Base-by-base conservation (phyloP, 257 asterid genomes). In the Agastache rugosa region DNA sequence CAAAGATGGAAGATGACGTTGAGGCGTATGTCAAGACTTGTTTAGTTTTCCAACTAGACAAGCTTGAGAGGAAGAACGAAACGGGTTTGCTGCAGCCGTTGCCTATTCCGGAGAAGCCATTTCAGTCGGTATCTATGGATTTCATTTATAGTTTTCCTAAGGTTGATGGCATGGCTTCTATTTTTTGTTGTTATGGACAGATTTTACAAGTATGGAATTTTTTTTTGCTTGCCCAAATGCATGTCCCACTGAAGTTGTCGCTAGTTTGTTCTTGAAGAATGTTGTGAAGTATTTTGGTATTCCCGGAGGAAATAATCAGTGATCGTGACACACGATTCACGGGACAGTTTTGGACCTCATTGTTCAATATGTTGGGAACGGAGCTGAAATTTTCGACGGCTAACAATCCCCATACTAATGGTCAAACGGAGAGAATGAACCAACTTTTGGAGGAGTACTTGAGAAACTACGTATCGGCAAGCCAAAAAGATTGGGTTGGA, bases 1-100 rank as follows among this genome's bases (percentile, higher is more conserved):
- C 45, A 15, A 67, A 67, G 61, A 25, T 67, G 72, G 72, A 48
- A 41, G 45, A 67, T 3, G 72, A 45, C 3, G 45, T 67, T 16
- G 61, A 67, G 16, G 72, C 60, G 0, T 67, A 45, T 5, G 72
- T 67, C 10, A 23, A 15, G 0, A 48, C 45, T 1, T 47, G 45
- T 4, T 5, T 67, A 0, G 45, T 45, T 1, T 45, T 17, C 17
- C 53, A 45, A 45, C 53, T 1, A 11, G 53, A 45, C 16, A 45
- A 65, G 44, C 3, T 44, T 9, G 71, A 44, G 19, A 65, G 56
- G 14, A 42, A 22, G 14, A 65, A 44, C 7, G 39, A 20, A 14
- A 20, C 3, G 1, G 56, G 56, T 0, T 3, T 65, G 22, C 2
- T 65, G 39, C 12, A 65, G 22, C 39, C 71, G 4, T 6, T 65